A percentile compares a stretch with the other conserved stretches of the same genome.
Conservation (phyloP, 75 land plant species). For the Selaginella tamariscina region DNA sequence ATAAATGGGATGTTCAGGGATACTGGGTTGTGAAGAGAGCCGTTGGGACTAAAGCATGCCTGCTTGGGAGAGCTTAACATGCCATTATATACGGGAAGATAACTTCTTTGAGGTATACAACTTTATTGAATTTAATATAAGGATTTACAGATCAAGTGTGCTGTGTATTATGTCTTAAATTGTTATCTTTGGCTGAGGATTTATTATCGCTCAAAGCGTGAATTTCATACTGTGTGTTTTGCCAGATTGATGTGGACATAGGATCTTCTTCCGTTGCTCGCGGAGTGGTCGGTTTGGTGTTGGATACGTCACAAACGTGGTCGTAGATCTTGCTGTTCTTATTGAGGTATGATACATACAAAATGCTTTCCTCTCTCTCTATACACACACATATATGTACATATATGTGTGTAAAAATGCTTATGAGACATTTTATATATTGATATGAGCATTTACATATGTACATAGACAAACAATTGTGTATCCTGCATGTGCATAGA, state of each 20-base stretch:
- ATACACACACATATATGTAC: too few relatives aligned
- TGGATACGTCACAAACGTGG: constrained; percentile 29
- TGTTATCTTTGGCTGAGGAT: too few relatives aligned
- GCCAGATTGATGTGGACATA: constrained; percentile 33
- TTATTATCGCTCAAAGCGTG: not conserved
- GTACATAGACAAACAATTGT: too few relatives aligned
- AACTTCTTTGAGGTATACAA: constrained; percentile 32
- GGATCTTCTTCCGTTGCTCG: constrained; percentile 37
- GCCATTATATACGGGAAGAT: constrained; percentile 21
- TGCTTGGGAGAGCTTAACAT: constrained; percentile 29
- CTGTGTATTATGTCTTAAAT: too few relatives aligned
- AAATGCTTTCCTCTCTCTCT: too few relatives aligned
- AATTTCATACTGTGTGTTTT: too few relatives aligned
- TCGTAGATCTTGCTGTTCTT: constrained; percentile 32
- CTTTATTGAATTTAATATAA: not conserved
- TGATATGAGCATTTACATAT: too few relatives aligned
- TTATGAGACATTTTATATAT: too few relatives aligned
- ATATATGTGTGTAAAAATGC: too few relatives aligned
- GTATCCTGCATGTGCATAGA: too few relatives aligned
- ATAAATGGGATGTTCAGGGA: constrained; percentile 16
- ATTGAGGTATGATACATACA: constrained; percentile 37
- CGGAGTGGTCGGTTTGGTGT: constrained; percentile 26
- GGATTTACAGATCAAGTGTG: too few relatives aligned
- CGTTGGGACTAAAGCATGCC: constrained; percentile 36
- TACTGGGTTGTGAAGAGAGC: constrained; percentile 41